Conservation (phyloP, 139 green algal species). For the Ettlia oleoabundans region DNA sequence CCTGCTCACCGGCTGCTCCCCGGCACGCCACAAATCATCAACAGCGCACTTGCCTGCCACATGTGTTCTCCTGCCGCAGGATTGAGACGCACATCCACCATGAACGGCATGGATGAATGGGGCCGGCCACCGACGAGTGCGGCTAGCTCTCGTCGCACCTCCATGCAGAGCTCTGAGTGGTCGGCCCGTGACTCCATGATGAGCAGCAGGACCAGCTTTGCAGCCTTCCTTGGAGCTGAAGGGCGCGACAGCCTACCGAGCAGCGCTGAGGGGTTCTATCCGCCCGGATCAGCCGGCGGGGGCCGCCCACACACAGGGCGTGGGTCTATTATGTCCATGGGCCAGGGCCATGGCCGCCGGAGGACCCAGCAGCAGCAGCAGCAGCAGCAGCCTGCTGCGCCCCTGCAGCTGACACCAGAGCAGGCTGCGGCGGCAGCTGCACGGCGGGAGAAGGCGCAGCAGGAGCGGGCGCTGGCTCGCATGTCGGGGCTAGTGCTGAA, state of each 20-base stretch:
- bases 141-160: constrained; percentile 16
- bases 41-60: no score
- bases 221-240: neutral
- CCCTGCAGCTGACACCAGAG: neutral
- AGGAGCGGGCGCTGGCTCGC: constrained; percentile 20
- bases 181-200: neutral
- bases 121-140: neutral
- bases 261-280: neutral
- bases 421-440: constrained; percentile 7
- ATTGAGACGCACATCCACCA: neutral
- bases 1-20: neutral
- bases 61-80: no score
- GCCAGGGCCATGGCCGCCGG: neutral
- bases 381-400: neutral
- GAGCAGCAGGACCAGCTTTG: constrained; percentile 8
- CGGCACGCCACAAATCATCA: no score
- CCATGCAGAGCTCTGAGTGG: neutral
- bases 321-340: neutral
- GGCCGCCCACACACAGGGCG: neutral
- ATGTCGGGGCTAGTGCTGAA: constrained; percentile 3
- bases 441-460: constrained; percentile 4
- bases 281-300: neutral
- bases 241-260: constrained; percentile 12
- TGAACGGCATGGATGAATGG: neutral
- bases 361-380: neutral